Base-by-base conservation (phyloP, 306 rosid species). In the Luffa aegyptiaca region DNA sequence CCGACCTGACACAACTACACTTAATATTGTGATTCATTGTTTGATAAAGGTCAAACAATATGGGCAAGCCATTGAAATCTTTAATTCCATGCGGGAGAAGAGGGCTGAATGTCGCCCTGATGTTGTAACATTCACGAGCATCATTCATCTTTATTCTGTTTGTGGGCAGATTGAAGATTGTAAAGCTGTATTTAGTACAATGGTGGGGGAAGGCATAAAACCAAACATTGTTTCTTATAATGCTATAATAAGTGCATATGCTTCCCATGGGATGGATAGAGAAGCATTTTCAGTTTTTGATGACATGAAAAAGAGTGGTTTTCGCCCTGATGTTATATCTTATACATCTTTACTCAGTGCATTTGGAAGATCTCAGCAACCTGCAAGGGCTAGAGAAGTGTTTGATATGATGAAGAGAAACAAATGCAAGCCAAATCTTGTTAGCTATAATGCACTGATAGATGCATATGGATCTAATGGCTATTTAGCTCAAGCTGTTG, bases 391-490 rank as follows among this genome's bases (percentile, higher is more conserved):
- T 45, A 86, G 89, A 81, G 86, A 80, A 85, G 87, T 90, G 77
- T 91, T 94, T 84, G 83, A 84, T 66, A 81, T 58, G 90, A 91
- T 94, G 81, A 92, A 86, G 89, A 88, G 56, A 86, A 87, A 86
- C 85, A 89, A 85, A 39, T 83, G 84, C 83, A 92, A 88, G 86
- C 97, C 98, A 80, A 94, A 91, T 71, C 75, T 92, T 81, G 91
- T 94, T 79, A 94, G 88, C 87, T 94, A 91, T 87, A 94, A 92
- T 84, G 91, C 97, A 62, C 82, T 94, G 77, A 92, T 94, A 76
- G 92, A 94, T 84, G 97, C 98, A 48, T 94, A 92, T 84, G 98
- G 97, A 80, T 94, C 90, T 73, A 90, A 79, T 88, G 95, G 98
- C 75, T 84, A 91, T 80, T 87, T 94, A 83, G 88, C 88, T 45